These are phyloP conservation scores for Linum tenue DNA, from an alignment of 345 rosid species.

Conservation along the genomic window DNA sequence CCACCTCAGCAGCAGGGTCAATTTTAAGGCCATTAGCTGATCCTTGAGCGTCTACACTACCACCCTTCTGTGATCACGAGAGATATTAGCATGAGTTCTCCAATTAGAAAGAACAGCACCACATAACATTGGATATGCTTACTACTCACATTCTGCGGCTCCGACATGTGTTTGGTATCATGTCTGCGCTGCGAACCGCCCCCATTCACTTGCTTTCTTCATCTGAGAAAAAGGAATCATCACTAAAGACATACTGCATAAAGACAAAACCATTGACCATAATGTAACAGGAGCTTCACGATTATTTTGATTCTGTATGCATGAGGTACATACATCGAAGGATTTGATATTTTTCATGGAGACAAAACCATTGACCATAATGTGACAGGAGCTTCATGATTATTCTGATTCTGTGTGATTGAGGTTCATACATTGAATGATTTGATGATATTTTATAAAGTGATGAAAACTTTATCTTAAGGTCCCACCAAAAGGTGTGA, in stretches of 20 bases:
- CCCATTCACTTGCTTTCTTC: background rate
- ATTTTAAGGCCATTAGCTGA: background rate
- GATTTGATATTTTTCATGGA: too few species aligned
- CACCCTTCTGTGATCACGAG: background rate
- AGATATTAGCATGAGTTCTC: background rate
- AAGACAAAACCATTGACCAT: background rate
- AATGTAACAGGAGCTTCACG: too few species aligned
- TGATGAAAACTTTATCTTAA: too few species aligned
- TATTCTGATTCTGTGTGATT: too few species aligned
- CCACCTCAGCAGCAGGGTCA: background rate
- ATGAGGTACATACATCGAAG: too few species aligned
- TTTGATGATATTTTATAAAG: background rate
- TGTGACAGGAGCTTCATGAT: too few species aligned
- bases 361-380: background rate
- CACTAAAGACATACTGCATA: background rate
- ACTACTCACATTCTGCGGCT: constrained; percentile 2
- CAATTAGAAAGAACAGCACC: background rate
- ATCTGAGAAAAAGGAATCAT: background rate
- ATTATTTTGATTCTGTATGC: too few species aligned
- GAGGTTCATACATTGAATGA: too few species aligned
- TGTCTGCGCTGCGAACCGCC: background rate
- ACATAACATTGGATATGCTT: background rate
- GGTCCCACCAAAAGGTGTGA: too few species aligned
- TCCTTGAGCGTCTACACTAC: background rate
- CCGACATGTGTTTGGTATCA: background rate